Conservation (phyloP, 805 yeast species). For the Zygosaccharomyces lentus region DNA sequence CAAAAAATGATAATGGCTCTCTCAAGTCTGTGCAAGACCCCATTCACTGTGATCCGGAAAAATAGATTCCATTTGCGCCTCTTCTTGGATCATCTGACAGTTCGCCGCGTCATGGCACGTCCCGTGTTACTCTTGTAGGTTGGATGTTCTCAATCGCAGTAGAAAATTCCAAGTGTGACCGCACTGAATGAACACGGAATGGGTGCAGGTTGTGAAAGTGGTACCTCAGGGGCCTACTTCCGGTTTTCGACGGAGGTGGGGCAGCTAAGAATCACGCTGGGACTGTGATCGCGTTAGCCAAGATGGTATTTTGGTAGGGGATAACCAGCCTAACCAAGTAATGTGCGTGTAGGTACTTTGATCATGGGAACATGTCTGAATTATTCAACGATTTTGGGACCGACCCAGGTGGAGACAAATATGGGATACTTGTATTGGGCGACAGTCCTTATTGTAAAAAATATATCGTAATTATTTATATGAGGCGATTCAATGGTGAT, state of each 20-base stretch:
- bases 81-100: neutral
- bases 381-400: conserved; percentile 23
- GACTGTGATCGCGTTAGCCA: neutral
- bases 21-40: neutral
- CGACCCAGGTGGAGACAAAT: conserved; percentile 12
- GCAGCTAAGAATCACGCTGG: neutral
- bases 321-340: neutral
- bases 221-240: conserved; percentile 1
- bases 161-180: conserved; percentile 1
- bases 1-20: neutral
- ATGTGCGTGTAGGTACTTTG: conserved; percentile 7
- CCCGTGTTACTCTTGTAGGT: neutral
- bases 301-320: conserved; percentile 1
- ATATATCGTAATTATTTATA: too few relatives aligned
- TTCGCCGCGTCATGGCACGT: neutral
- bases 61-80: neutral
- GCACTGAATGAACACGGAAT: neutral
- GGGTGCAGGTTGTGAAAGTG: conserved; percentile 8
- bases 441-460: too few relatives aligned
- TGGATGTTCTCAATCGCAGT: conserved; percentile 1
- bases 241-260: conserved; percentile 3
- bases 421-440: too few relatives aligned
- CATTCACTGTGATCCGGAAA: neutral
- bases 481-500: too few relatives aligned
- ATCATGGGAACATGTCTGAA: conserved; percentile 24